Conservation (phyloP, 139 green algal genomes). For the Chlorella sp. region DNA sequence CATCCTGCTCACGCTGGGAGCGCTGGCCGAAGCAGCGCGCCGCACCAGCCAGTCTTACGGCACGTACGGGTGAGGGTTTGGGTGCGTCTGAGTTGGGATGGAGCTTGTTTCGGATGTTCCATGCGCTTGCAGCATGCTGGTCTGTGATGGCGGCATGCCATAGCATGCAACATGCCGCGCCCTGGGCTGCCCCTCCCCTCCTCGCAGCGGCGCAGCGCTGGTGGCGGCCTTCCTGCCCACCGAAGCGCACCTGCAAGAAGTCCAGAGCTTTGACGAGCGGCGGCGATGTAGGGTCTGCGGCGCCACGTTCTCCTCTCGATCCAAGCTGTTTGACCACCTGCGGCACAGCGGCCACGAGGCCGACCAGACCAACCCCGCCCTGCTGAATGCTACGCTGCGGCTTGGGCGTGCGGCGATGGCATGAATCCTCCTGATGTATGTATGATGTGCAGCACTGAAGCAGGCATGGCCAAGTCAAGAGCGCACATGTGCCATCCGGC, state of each 20-base stretch:
- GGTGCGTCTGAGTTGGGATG: no score
- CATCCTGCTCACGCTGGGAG: neutral
- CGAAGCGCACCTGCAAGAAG: neutral
- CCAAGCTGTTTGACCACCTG: neutral
- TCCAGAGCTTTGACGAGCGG: neutral
- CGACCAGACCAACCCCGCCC: neutral
- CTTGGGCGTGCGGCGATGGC: no score
- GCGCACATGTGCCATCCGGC: no score
- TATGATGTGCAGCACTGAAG: no score
- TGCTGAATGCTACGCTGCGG: neutral
- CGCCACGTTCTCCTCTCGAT: neutral
- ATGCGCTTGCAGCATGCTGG: no score
- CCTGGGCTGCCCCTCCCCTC: neutral
- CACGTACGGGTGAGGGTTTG: neutral
- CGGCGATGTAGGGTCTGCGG: neutral
- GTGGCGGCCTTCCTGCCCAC: neutral
- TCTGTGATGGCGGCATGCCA: neutral
- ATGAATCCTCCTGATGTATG: no score
- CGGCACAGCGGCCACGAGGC: neutral
- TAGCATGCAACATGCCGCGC: neutral
- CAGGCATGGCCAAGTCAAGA: no score
- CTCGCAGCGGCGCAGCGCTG: neutral
- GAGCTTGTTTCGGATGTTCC: no score
- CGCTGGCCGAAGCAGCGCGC: neutral
- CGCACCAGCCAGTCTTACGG: neutral